Percentiles rank a stretch among this genome's conserved stretches.
phyloP scores from a whole-genome alignment of 352 stramenopile species.

The Phytophthora meadii region DNA sequence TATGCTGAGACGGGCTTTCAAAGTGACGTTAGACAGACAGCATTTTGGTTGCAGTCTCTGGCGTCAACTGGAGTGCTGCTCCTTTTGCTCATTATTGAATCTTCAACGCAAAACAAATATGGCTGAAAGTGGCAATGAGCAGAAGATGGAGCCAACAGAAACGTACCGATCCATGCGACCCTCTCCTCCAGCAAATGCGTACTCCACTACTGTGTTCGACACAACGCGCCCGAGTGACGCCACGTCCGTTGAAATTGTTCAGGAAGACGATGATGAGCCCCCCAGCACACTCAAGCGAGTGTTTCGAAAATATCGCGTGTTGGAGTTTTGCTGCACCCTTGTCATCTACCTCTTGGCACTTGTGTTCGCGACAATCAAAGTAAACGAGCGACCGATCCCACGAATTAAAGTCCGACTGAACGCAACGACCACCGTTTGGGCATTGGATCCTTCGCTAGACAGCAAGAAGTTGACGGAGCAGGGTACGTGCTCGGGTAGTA shows the following conservation, averaged over 20 bases:
- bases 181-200: not conserved
- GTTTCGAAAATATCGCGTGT: conserved; percentile 39
- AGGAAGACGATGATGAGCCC: not conserved
- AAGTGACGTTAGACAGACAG: too few species aligned
- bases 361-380: conserved; percentile 56
- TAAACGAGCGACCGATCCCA: conserved; percentile 68
- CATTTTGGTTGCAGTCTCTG: not conserved
- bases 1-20: not conserved
- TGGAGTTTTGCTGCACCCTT: conserved; percentile 61
- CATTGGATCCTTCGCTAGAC: conserved; percentile 60
- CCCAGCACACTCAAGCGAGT: not conserved
- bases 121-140: not conserved
- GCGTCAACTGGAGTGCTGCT: not conserved
- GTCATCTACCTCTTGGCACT: conserved; percentile 54
- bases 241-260: not conserved
- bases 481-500: conserved; percentile 16
- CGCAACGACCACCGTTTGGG: conserved; percentile 42
- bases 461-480: conserved; percentile 52
- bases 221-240: not conserved
- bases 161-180: not conserved
- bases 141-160: not conserved
- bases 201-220: not conserved
- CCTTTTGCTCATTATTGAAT: not conserved
- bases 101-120: not conserved
- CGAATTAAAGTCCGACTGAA: conserved; percentile 54